Evolutionary conservation across 768 basidiomycete genomes (phyloP), one percentile per base, ranked within the genome.

Genomic region (Kwoniella sp.): DNA sequence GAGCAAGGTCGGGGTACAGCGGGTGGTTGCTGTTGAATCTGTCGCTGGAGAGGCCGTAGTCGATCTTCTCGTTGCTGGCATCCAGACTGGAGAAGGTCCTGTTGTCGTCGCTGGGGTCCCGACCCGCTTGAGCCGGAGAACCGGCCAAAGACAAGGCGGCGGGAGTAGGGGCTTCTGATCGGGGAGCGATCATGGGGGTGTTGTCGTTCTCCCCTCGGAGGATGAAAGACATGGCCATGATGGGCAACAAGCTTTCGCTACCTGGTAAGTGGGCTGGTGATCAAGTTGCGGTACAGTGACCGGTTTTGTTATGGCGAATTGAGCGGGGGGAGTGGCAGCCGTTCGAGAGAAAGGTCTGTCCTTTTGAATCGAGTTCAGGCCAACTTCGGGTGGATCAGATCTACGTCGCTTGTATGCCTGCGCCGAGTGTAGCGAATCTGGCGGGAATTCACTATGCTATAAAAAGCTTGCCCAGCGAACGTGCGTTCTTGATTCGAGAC

Each of bases 1-100:
- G 65, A 1, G 65, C 65, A 22, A 67, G 54, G 36, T 67, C 65
- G 28, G 63, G 17, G 36, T 53, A 67, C 20, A 67, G 32, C 15
- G 61, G 65, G 46, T 67, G 65, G 14, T 52, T 45, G 3, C 33
- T 36, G 32, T 38, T 46, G 32, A 54, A 54, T 17, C 36, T 45
- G 17, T 44, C 50, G 20, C 38, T 43, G 41, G 41, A 8, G 25
- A 43, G 41, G 20, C 32, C 50, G 44, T 52, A 23, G 26, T 52
- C 50, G 14, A 52, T 41, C 17, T 34, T 33, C 19, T 43, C 36
- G 20, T 40, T 14, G 29, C 38, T 33, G 7, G 50, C 34, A 45
- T 43, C 50, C 23, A 52, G 41, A 15, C 32, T 33, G 20, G 50
- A 51, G 23, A 50, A 50, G 2, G 48, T 50, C 31, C 41, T 27